phyloP scores from a whole-genome alignment of 192 early-diverging fungal genomes.

The Mortierella claussenii region DNA sequence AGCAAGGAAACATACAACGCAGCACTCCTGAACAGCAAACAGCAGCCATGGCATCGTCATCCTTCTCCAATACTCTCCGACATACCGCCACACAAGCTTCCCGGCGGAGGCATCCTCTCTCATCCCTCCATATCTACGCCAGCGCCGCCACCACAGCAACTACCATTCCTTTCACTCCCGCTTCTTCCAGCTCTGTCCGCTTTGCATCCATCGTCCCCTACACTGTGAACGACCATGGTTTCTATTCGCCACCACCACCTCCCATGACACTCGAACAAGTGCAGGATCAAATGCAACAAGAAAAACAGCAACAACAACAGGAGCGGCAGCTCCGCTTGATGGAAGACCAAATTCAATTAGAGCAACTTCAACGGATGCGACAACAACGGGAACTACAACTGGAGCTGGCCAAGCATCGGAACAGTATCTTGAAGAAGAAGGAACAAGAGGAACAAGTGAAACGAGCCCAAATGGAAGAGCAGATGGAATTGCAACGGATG shows the following conservation, averaged over 20 bases:
- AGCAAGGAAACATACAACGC: too few species aligned
- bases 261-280: constrained; percentile 46
- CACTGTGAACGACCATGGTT: background rate
- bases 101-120: constrained; percentile 15
- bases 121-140: constrained; percentile 2
- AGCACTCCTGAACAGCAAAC: too few species aligned
- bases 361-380: constrained; percentile 25
- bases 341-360: constrained; percentile 33
- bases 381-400: constrained; percentile 35
- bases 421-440: constrained; percentile 18
- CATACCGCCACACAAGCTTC: constrained; percentile 4
- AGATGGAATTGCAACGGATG: too few species aligned
- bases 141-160: too few species aligned
- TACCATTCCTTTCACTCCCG: background rate
- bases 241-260: constrained; percentile 25
- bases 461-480: background rate
- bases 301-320: constrained; percentile 9
- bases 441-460: constrained; percentile 7
- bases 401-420: constrained; percentile 32
- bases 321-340: background rate
- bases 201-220: constrained; percentile 47
- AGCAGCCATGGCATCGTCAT: too few species aligned
- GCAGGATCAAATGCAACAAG: background rate
- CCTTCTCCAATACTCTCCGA: constrained; percentile 11
- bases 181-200: constrained; percentile 9